Evolutionary conservation across 2,329 filamentous ascomycete species (phyloP).

Genomic region (Claviceps paspali): DNA sequence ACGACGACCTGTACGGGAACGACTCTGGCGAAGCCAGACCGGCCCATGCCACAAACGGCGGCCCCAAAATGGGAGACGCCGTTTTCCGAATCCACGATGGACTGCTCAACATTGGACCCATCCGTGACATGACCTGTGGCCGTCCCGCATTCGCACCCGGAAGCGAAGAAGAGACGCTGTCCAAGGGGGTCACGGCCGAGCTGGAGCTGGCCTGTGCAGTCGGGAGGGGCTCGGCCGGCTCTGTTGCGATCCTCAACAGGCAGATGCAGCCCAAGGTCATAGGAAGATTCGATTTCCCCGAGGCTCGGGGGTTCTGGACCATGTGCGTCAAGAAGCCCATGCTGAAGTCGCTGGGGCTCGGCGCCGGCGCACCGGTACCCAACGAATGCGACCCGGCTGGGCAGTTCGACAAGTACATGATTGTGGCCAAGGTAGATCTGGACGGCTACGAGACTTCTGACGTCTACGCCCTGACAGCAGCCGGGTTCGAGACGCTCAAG

Average conservation of each 20-base stretch:
- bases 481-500: conserved; percentile 57
- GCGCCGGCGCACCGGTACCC: conserved; percentile 31
- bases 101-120: conserved; percentile 63
- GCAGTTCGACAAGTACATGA: conserved; percentile 65
- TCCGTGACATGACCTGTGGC: conserved; percentile 60
- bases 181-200: conserved; percentile 34
- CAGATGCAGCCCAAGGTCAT: conserved; percentile 61
- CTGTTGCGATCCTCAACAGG: conserved; percentile 61
- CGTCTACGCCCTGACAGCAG: conserved; percentile 60
- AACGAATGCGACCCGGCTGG: conserved; percentile 43
- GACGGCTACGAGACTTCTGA: conserved; percentile 63
- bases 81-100: conserved; percentile 64
- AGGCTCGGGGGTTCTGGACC: conserved; percentile 68
- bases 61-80: conserved; percentile 45
- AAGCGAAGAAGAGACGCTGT: conserved; percentile 27
- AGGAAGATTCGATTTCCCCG: conserved; percentile 55
- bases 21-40: conserved; percentile 47
- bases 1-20: conserved; percentile 45
- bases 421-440: conserved; percentile 57
- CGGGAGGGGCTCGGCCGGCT: conserved; percentile 50
- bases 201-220: conserved; percentile 45
- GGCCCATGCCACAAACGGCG: conserved; percentile 22
- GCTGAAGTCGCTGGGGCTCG: conserved; percentile 36
- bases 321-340: conserved; percentile 53
- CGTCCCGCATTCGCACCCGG: conserved; percentile 29